Base-by-base conservation (phyloP, 163 green algal genomes). In the Scenedesmus sp. region DNA sequence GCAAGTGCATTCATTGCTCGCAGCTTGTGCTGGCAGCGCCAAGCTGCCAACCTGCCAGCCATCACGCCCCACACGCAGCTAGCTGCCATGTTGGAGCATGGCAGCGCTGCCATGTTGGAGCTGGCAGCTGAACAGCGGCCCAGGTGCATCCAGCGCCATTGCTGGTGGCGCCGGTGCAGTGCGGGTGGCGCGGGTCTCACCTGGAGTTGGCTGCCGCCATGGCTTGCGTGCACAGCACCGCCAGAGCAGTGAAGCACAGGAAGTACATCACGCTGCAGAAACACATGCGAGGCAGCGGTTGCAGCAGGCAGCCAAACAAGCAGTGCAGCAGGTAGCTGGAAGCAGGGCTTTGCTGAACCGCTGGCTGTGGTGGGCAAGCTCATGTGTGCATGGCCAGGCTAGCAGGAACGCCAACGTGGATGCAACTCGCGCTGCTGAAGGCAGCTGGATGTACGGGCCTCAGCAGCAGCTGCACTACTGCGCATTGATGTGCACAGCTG, bases 231-330 rank as follows among this genome's bases (percentile, higher is more conserved):
- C 73, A 86, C 13, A 94, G 42, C 49, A 94, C 91, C 10, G 87
- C 91, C 51, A 94, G 72, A 0, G 91, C 83, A 61, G 80, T 92
- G 87, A 94, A 94, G 40, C 81, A 86, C 24, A 94, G 65, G 56
- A 94, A 94, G 70, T 90, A 94, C n/a, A 94, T 65, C n/a, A 94
- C 87, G 33, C 80, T 76, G 65, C 46, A 53, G 46, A 53, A 6
- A 10, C 56, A 7, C 56, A 61, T 26, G 30, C 16, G 65, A 26
- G 12, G 65, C 5, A 40, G 65, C 65, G 18, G 30, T 20, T 1
- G 30, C 65, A 76, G 65, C 65, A 76, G 65, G 65, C 65, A 18
- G 65, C 30, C 30, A 76, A 2, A 76, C 4, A 76, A 2, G 65
- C 30, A 24, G 53, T n/a, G n/a, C n/a, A n/a, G n/a, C n/a, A n/a